Base-by-base conservation (phyloP, 1,139 yeast genomes). In the Candida sp. region DNA sequence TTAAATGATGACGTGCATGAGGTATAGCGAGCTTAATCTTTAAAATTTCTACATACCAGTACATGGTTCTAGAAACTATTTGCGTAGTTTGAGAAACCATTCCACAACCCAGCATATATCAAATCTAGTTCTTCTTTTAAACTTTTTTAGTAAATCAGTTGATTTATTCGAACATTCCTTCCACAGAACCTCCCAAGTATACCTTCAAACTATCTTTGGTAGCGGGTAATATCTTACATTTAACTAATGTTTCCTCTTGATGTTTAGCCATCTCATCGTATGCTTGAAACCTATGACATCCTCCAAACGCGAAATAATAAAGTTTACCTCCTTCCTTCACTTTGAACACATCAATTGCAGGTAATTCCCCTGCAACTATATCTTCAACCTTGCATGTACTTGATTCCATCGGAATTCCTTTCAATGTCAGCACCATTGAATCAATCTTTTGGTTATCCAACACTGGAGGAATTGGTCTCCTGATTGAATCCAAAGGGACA, bases 381-480 rank as follows among this genome's bases (percentile, higher is more conserved):
- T 78, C 71, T 43, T 78, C 81, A 5, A 81, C 48, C 2, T 72
- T 57, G 53, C 91, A 84, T 0, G 91, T 85, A 1, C 76, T 66
- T 8, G 88, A 82, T 0, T 81, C 83, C 69, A 67, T 72, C 5
- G 93, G 91, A 0, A 50, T 53, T 0, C 91, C 90, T 5, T 75
- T 69, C 44, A 87, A 64, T 0, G 95, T 87, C 4, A 87, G 81
- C 0, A 81, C 84, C 96, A 87, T 87, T 6, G 91, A 77, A 43
- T 81, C 85, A 36, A 87, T 87, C 60, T 87, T 87, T 38, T 73
- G 72, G 49, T 73, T 60, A 56, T 87, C 95, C 22, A 87, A 66
- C 1, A 86, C 95, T 0, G 96, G 96, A 32, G 89, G 86, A 27
- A 87, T 87, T 3, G 96, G 96, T 49, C 96, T 70, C 44, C 79